Base-by-base conservation (phyloP, 768 basidiomycete genomes). In the Fibroporia radiculosa region DNA sequence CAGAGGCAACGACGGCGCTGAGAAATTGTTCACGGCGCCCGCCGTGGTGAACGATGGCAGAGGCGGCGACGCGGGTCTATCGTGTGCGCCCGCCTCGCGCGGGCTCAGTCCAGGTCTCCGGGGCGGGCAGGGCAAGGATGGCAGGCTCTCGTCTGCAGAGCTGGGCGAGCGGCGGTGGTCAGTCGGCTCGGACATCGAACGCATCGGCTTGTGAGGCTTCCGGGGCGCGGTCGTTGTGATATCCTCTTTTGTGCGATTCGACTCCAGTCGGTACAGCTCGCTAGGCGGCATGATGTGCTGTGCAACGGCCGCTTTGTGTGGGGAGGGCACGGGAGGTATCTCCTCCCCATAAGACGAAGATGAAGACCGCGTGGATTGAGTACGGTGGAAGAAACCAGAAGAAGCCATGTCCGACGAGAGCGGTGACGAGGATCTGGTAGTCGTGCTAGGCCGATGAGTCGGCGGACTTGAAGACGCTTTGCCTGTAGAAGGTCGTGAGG, bases 391-490 rank as follows among this genome's bases (percentile, higher is more conserved):
- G 57, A 73, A 77, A 20, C 66, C 67, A 0, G 71, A 63, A 1
- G 78, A 77, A 2, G 74, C 73, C 16, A 75, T 67, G 33, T 80
- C 77, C 13, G 77, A 77, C 2, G 75, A 76, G 38, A 72, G 68
- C 5, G 80, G 78, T 1, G 82, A 84, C 0, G 83, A 77, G 0
- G 82, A 77, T 8, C 72, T 62, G 0, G 80, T 79, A 0, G 73
- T 69, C 5, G 70, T 71, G 48, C 73, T 75, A 0, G 69, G 71
- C 13, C 70, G 64, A 2, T 62, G 48, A 22, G 45, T 50, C 18
- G 34, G 43, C 12, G 48, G n/a, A 36, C 49, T 48, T 3, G 45
- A 7, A 40, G 49, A 27, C 44, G 48, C 31, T 43, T 52, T 13
- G 43, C 40, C 26, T 5, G 55, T 49, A 0, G 53, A 57, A n/a